Evolutionary conservation across 306 rosid genomes (phyloP), one percentile per base, ranked within the genome.

Genomic region (Vicia faba): DNA sequence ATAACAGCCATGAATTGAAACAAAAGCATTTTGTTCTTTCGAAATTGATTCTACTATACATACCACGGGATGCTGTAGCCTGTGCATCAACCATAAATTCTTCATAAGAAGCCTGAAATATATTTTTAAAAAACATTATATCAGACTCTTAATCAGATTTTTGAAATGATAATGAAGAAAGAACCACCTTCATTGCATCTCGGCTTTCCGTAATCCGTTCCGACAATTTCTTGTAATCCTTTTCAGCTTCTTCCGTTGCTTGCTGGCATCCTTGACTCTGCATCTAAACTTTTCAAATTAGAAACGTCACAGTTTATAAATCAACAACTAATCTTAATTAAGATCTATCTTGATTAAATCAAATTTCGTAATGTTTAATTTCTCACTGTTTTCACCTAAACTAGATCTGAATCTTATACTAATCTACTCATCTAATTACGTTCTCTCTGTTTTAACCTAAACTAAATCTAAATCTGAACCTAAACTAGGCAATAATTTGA

Each of bases 71-170:
- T 61, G 96, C 81, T 28, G 81, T 83, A 58, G 86, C 83, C 54
- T 86, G 91, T 72, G 81, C 93, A 53, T 93, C 97, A 28, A 76
- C 85, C 70, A 83, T 73, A 71, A 89, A 88, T 63, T 89, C 96
- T 50, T 74, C 89, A 71, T 81, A 93, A 19, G 97, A 89, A 66
- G 80, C 90, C 96, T 89, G 84, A n/a, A n/a, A n/a, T n/a, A n/a
- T n/a, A n/a, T n/a, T n/a, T n/a, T n/a, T n/a, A n/a, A n/a, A n/a
- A n/a, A n/a, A n/a, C n/a, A n/a, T n/a, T n/a, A n/a, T n/a, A n/a
- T n/a, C n/a, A n/a, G 11, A 36, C 63, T 53, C 66, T 61, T 51
- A 36, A n/a, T 18, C 6, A 12, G 46, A 5, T 49, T 77, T 60
- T 60, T 16, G 7, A 43, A 67, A 51, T 39, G 44, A 61, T 36